Evolutionary conservation across 2,329 filamentous ascomycete species (phyloP).

Genomic region (Fusarium incarnatum): DNA sequence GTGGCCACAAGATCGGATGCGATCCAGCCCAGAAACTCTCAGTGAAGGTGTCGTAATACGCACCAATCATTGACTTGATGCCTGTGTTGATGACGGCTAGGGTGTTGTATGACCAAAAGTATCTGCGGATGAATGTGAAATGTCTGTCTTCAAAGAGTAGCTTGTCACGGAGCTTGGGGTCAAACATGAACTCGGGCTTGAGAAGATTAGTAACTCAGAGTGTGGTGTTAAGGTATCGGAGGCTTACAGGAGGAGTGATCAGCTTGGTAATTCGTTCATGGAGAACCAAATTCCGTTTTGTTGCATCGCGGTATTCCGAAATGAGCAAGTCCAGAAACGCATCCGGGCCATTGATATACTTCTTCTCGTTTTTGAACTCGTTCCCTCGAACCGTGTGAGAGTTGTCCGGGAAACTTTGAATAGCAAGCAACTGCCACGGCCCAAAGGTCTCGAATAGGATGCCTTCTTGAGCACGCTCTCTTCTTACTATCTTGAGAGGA

Average conservation of each 20-base stretch:
- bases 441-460: constrained; percentile 69
- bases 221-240: not conserved
- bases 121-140: constrained; percentile 70
- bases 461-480: constrained; percentile 62
- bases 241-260: constrained; percentile 58
- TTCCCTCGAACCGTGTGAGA: constrained; percentile 66
- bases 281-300: constrained; percentile 67
- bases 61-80: constrained; percentile 68
- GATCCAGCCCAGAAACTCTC: constrained; percentile 68
- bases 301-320: constrained; percentile 70
- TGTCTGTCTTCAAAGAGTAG: constrained; percentile 70
- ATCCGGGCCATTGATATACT: constrained; percentile 70
- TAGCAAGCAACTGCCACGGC: constrained; percentile 69
- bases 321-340: constrained; percentile 70
- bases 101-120: constrained; percentile 73
- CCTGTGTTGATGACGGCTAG: constrained; percentile 69
- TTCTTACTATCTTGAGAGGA: constrained; percentile 61
- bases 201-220: constrained; percentile 15
- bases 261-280: constrained; percentile 68
- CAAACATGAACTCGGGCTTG: constrained; percentile 68
- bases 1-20: constrained; percentile 67
- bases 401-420: constrained; percentile 71
- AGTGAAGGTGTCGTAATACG: constrained; percentile 68
- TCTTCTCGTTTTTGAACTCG: constrained; percentile 63
- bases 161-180: constrained; percentile 65